Evolutionary conservation across 306 rosid genomes (phyloP), one percentile per base, ranked within the genome.

Genomic region (Fagus crenata): DNA sequence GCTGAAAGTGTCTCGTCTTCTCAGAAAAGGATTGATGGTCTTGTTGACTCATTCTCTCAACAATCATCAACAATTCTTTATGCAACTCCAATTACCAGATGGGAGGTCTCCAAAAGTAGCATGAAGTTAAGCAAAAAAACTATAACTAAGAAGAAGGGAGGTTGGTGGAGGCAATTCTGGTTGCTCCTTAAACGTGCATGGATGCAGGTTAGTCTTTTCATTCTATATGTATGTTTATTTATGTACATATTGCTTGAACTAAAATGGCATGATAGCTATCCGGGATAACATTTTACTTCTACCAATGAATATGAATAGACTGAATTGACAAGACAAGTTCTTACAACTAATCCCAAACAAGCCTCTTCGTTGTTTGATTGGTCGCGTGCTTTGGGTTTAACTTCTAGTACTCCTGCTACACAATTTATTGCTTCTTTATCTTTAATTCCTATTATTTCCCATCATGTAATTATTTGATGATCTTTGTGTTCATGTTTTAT

Each of bases 141-240:
- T 59, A 75, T 75, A 67, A 81, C 53, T 72, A 84, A 70, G 88
- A 88, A 69, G 88, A 90, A 82, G 83, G 90, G 93, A 77, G 81
- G 90, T 49, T 95, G 97, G 98, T 92, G 97, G 97, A 89, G 86
- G 78, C 89, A 92, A 83, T 95, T 95, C 82, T 53, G 89, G 83
- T 82, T 95, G 92, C 98, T 92, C 67, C 89, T 95, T 42, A 95
- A 78, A 87, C 94, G 97, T 67, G 98, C 97, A 42, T 92, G 98
- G 97, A 92, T 90, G 92, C 98, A 95, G 97, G 98, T 89, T 56
- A 63, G 73, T 68, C 74, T 63, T 75, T 69, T 15, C 1, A 59
- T 53, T 67, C 46, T 39, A 28, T 55, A 56, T 69, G 43, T 63
- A 22, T 77, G 22, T 77, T 75, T 37, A 31, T 77, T 18, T 32